Conservation (phyloP, 352 stramenopile genomes). For the Phytophthora chlamydospora region DNA sequence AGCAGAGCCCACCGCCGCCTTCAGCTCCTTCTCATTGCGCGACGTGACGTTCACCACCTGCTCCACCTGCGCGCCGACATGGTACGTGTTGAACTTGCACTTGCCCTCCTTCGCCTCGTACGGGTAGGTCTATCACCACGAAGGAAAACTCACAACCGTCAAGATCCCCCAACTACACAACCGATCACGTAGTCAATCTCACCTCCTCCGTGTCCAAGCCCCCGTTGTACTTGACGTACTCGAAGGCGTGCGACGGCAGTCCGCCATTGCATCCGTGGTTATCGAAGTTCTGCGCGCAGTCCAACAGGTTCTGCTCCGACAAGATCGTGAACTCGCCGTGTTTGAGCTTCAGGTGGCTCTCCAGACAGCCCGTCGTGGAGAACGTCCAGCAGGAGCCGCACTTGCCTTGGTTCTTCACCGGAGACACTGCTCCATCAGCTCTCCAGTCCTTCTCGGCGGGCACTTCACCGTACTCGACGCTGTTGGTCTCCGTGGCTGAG, state of each 20-base stretch:
- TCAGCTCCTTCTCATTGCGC: constrained; percentile 78
- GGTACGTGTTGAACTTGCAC: constrained; percentile 82
- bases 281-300: constrained; percentile 93
- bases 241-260: constrained; percentile 96
- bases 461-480: constrained; percentile 47
- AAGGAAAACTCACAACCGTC: constrained; percentile 3
- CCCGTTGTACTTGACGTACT: constrained; percentile 94
- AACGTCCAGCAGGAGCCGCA: constrained; percentile 99
- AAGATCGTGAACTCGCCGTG: constrained; percentile 92
- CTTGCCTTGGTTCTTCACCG: constrained; percentile 98
- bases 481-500: constrained; percentile 58
- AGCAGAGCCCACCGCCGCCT: constrained; percentile 61
- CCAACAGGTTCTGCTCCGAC: constrained; percentile 98
- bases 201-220: constrained; percentile 83
- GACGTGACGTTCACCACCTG: constrained; percentile 88
- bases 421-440: constrained; percentile 92
- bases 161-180: not conserved
- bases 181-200: constrained; percentile 7
- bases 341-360: constrained; percentile 96
- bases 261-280: constrained; percentile 97
- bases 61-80: constrained; percentile 74
- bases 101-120: constrained; percentile 81
- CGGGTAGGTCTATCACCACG: constrained; percentile 53
- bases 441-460: constrained; percentile 95
- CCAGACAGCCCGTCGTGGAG: constrained; percentile 96